Conservation (phyloP, 768 basidiomycete species). For the Pisolithus microcarpus region DNA sequence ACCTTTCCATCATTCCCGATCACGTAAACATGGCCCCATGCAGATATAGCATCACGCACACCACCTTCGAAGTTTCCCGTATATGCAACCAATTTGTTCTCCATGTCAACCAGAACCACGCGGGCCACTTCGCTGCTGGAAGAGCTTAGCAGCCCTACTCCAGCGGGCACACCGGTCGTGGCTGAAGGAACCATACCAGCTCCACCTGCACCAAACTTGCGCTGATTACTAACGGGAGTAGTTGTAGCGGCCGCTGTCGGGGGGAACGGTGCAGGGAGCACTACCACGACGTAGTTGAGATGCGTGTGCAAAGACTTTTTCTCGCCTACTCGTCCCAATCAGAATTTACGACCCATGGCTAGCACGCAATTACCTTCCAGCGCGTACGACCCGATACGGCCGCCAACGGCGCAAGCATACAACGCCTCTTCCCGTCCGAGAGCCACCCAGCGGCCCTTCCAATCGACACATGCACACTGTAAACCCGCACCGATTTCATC, state of each 20-base stretch:
- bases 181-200: conserved; percentile 7
- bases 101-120: conserved; percentile 83
- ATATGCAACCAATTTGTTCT: conserved; percentile 87
- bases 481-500: conserved; percentile 84
- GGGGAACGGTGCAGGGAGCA: conserved; percentile 68
- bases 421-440: conserved; percentile 90
- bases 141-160: conserved; percentile 20
- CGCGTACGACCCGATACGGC: conserved; percentile 78
- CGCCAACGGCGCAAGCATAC: conserved; percentile 76
- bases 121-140: conserved; percentile 62
- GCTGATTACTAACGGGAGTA: conserved; percentile 12
- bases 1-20: conserved; percentile 76
- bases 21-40: conserved; percentile 76
- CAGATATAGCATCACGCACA: conserved; percentile 74
- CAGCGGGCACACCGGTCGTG: background rate
- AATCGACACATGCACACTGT: conserved; percentile 80
- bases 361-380: conserved; percentile 67
- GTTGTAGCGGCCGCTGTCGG: conserved; percentile 66
- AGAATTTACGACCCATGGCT: background rate
- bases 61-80: conserved; percentile 76
- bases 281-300: conserved; percentile 81
- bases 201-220: conserved; percentile 15
- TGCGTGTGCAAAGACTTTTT: conserved; percentile 75
- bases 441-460: conserved; percentile 64
- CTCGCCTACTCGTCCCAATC: conserved; percentile 9